Evolutionary conservation across 306 rosid genomes (phyloP), one percentile per base, ranked within the genome.

Genomic region (Cucumis hystrix): DNA sequence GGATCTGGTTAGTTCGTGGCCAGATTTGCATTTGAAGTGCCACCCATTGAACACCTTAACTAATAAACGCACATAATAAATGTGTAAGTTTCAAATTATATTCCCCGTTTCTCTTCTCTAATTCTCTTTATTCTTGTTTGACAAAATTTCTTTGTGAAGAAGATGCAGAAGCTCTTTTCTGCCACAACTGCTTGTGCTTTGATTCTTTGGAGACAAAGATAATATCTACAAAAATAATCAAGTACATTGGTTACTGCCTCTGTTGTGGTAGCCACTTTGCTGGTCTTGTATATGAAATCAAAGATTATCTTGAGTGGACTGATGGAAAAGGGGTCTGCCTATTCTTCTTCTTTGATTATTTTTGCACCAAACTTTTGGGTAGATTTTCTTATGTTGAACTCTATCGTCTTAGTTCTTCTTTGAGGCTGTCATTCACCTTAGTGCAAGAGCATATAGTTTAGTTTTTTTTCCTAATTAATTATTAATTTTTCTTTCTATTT

Each of bases 221-320:
- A 67, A 23, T 23, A 23, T 23, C 25, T 23, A 23, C 25, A 23
- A 23, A 23, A 23, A 23, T 89, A 39, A 79, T 89, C 21, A 97
- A 96, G 86, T 96, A 92, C 80, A 51, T 88, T 37, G 99, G 98
- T 76, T 92, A 87, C 85, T 96, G 98, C 80, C 91, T 96, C 81
- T 85, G 87, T 84, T 89, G 91, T 72, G 99, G 98, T 35, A 92
- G 97, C 87, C 99, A 92, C 79, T 92, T 96, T 87, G 96, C 99
- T 40, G 97, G 99, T 80, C 99, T 98, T 55, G 98, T 96, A 80
- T 96, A 74, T 76, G 99, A 96, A 80, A 88, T 89, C 83, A 92
- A 88, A 86, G 98, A 92, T 81, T 96, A 91, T 87, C 96, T 96
- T 15, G 98, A 91, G 79, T 96, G 99, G 94, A 79, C 96, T 17